These are phyloP conservation scores for Aurifilum marmelostoma DNA, from an alignment of 2,329 filamentous ascomycete genomes.

Conservation along the genomic window DNA sequence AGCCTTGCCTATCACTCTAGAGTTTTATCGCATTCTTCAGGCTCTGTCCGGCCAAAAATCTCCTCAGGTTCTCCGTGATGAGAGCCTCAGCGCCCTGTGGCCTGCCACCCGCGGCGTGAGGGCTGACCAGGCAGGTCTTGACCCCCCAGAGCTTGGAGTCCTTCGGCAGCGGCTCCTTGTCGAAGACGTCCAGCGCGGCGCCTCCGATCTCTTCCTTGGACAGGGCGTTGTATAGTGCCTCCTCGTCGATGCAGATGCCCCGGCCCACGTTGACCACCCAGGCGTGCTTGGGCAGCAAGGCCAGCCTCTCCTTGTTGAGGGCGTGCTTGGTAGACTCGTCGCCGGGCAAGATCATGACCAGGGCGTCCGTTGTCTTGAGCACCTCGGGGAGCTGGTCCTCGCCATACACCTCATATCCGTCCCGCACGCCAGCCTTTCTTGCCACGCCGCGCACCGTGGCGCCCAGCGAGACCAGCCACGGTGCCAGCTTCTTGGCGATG, in stretches of 20 bases:
- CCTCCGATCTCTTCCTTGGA: slow-evolving; percentile 37
- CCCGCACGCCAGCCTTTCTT: slow-evolving; percentile 56
- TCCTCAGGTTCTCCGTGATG: slow-evolving; percentile 63
- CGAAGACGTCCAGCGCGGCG: slow-evolving; percentile 45
- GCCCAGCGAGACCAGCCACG: slow-evolving; percentile 57
- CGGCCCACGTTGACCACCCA: slow-evolving; percentile 57
- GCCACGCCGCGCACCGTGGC: slow-evolving; percentile 63
- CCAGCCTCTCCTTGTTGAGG: slow-evolving; percentile 57
- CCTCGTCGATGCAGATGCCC: slow-evolving; percentile 42
- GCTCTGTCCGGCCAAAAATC: slow-evolving; percentile 61
- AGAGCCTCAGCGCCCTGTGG: slow-evolving; percentile 63
- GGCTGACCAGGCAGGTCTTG: slow-evolving; percentile 57
- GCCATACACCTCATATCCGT: slow-evolving; percentile 59
- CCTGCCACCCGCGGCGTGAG: slow-evolving; percentile 62
- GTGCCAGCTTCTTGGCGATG: slow-evolving; percentile 64
- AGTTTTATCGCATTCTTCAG: slow-evolving; percentile 56
- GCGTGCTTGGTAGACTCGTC: slow-evolving; percentile 58
- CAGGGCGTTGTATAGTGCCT: slow-evolving; percentile 39
- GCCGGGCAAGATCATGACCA: slow-evolving; percentile 70
- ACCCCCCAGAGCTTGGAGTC: slow-evolving; percentile 52
- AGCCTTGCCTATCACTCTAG: neutral
- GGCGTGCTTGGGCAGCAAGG: slow-evolving; percentile 58
- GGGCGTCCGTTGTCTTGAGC: slow-evolving; percentile 61
- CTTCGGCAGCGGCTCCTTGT: slow-evolving; percentile 48
- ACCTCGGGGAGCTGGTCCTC: slow-evolving; percentile 58